A percentile compares a stretch with the other conserved stretches of the same genome.
Conservation (phyloP, 202 grass and related monocot genomes). For the Panicum virgatum region DNA sequence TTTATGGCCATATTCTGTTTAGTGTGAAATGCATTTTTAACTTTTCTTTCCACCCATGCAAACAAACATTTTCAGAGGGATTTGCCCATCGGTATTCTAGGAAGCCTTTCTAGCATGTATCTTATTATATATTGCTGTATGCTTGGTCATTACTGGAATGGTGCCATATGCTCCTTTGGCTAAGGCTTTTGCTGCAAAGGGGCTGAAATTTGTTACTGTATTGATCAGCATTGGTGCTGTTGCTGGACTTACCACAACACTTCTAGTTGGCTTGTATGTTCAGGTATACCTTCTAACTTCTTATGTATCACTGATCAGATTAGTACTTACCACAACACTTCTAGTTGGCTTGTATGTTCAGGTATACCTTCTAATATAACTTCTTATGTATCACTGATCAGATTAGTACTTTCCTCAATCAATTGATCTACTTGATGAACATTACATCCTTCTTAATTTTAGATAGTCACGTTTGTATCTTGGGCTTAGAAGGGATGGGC, state of each 20-base stretch:
- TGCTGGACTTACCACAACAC: constrained; percentile 88
- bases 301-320: constrained; percentile 5
- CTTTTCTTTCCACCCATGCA: constrained; percentile 21
- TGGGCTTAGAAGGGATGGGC: constrained; percentile 96
- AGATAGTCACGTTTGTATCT: constrained; percentile 93
- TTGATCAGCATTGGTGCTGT: constrained; percentile 94
- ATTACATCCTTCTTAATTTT: constrained; percentile 25
- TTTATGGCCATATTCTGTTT: background rate
- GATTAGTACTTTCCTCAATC: background rate
- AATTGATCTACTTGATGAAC: constrained; percentile 32
- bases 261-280: constrained; percentile 98
- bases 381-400: too few relatives aligned
- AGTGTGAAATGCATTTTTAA: constrained; percentile 12
- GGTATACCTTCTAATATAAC: too few relatives aligned
- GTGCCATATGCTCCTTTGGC: constrained; percentile 96
- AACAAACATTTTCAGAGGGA: constrained; percentile 62
- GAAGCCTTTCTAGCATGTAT: constrained; percentile 83
- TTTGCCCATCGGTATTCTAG: constrained; percentile 86
- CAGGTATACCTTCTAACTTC: constrained; percentile 59
- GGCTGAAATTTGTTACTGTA: constrained; percentile 79
- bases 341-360: too few relatives aligned
- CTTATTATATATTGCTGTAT: constrained; percentile 89
- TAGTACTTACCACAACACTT: too few relatives aligned
- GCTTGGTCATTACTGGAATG: constrained; percentile 98
- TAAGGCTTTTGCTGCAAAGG: constrained; percentile 92